phyloP scores from a whole-genome alignment of 2,329 filamentous ascomycete species.

The Dactylellina drechsleri region DNA sequence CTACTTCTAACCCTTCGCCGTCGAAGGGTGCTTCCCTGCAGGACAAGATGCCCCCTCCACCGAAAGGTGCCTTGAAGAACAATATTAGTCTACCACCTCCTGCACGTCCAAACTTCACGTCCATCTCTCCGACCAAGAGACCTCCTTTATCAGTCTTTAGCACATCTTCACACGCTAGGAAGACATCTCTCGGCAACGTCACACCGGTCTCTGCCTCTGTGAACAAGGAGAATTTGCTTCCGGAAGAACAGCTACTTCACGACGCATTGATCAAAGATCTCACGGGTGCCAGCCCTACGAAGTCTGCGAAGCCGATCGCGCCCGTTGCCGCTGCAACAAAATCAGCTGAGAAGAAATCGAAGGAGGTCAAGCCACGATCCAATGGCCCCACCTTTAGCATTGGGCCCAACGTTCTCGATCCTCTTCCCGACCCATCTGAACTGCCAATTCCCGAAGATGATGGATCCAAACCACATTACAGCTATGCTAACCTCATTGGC shows the following conservation, averaged over 20 bases:
- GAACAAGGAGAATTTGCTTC: conserved; percentile 53
- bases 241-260: conserved; percentile 50
- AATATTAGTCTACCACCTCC: conserved; percentile 50
- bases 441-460: conserved; percentile 86
- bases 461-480: conserved; percentile 86
- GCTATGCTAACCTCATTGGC: conserved; percentile 93
- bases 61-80: conserved; percentile 48
- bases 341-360: conserved; percentile 42
- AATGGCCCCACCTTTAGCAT: conserved; percentile 45
- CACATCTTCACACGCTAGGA: conserved; percentile 49
- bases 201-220: conserved; percentile 47
- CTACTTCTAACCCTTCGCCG: conserved; percentile 51
- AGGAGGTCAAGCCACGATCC: conserved; percentile 41
- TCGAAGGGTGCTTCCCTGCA: conserved; percentile 47
- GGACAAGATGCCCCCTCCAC: conserved; percentile 53
- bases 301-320: conserved; percentile 27
- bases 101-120: conserved; percentile 44
- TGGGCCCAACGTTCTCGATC: conserved; percentile 59
- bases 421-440: conserved; percentile 77
- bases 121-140: conserved; percentile 49
- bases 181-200: conserved; percentile 39
- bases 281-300: conserved; percentile 42
- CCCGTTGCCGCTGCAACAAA: conserved; percentile 33
- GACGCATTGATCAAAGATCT: conserved; percentile 53
- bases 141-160: conserved; percentile 50